These are phyloP conservation scores for Truncatella angustata DNA, from an alignment of 2,329 filamentous ascomycete species.

Conservation along the genomic window DNA sequence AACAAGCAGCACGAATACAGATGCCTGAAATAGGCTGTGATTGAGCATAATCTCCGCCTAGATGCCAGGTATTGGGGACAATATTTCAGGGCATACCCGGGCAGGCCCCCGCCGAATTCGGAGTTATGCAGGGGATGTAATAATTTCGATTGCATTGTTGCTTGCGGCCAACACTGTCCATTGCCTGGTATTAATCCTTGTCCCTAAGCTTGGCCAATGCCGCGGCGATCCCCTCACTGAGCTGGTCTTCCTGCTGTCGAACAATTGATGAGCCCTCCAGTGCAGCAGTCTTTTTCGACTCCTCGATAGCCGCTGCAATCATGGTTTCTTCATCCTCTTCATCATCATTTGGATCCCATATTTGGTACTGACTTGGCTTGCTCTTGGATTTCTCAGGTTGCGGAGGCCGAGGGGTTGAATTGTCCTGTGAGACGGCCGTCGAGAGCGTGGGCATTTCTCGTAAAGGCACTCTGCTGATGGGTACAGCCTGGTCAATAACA, in stretches of 20 bases:
- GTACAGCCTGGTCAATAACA: conserved; percentile 35
- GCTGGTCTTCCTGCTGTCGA: conserved; percentile 35
- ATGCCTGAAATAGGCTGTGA: not conserved
- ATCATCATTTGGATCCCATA: conserved; percentile 39
- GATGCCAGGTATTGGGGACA: not conserved
- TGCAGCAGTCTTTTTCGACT: conserved; percentile 39
- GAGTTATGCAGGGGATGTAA: not conserved
- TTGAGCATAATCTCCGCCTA: not conserved
- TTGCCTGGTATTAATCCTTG: conserved; percentile 26
- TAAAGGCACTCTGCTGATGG: conserved; percentile 38
- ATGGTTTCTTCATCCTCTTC: conserved; percentile 50
- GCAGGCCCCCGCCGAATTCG: not conserved
- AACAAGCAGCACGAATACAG: not conserved
- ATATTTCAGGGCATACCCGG: not conserved
- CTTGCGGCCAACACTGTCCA: not conserved
- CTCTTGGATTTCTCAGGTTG: conserved; percentile 16
- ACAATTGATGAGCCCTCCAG: conserved; percentile 22
- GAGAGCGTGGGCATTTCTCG: conserved; percentile 35
- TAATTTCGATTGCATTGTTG: not conserved
- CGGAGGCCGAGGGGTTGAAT: conserved; percentile 19
- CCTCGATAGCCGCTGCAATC: conserved; percentile 45
- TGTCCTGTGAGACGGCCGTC: conserved; percentile 20
- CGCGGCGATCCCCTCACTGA: conserved; percentile 59
- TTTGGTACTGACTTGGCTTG: conserved; percentile 30
- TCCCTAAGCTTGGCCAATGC: conserved; percentile 59